Evolutionary conservation across 2,329 filamentous ascomycete genomes (phyloP).

Genomic region (Epichloe gansuensis): DNA sequence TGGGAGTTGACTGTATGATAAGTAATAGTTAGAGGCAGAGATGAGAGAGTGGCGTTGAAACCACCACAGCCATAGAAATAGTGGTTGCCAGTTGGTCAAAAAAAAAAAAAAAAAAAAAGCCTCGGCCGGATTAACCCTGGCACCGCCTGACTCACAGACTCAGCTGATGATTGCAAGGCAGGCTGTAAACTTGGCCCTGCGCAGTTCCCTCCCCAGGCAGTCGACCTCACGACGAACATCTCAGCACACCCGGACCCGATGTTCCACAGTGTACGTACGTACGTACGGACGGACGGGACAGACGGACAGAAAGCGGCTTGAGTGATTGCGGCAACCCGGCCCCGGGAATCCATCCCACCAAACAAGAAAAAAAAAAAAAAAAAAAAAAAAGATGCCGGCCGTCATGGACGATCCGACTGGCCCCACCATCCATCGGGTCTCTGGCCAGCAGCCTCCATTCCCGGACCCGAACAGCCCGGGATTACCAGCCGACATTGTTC

Average conservation of each 20-base stretch:
- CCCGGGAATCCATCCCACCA: background rate
- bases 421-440: conserved; percentile 57
- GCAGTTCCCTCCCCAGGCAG: conserved; percentile 23
- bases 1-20: background rate
- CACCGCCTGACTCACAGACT: background rate
- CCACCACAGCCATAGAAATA: too few species aligned
- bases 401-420: conserved; percentile 66
- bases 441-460: conserved; percentile 51
- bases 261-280: conserved; percentile 1
- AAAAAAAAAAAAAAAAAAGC: too few species aligned
- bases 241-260: conserved; percentile 22
- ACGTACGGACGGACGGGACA: too few species aligned
- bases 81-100: too few species aligned
- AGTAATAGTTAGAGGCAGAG: too few species aligned
- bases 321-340: background rate
- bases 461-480: conserved; percentile 49
- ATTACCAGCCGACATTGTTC: conserved; percentile 56
- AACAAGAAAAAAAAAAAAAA: conserved; percentile 6
- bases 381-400: conserved; percentile 47
- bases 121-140: conserved; percentile 4
- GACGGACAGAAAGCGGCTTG: background rate
- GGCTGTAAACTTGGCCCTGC: conserved; percentile 15
- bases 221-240: conserved; percentile 30
- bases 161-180: background rate
- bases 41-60: too few species aligned